Conservation (phyloP, 2,329 filamentous ascomycete genomes). For the Alternaria novae-zelandiae region DNA sequence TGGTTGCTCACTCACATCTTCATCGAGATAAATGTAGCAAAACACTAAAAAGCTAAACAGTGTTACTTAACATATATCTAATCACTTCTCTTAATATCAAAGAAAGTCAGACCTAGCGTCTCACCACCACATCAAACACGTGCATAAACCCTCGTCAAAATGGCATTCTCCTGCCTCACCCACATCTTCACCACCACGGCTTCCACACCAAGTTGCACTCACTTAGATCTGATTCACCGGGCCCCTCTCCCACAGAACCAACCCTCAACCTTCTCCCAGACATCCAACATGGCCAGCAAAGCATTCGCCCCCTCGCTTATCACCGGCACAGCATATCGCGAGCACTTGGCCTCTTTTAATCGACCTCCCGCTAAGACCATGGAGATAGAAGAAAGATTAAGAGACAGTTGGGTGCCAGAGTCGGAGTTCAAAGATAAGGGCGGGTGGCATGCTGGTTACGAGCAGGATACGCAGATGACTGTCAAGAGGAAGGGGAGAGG, state of each 20-base stretch:
- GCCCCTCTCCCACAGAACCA: background rate
- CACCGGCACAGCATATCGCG: background rate
- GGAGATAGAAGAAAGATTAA: background rate
- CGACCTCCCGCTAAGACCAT: background rate
- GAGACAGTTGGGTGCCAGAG: background rate
- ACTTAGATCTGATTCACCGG: too few species aligned
- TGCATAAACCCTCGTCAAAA: background rate
- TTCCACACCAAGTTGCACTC: background rate
- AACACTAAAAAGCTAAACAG: background rate
- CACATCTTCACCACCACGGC: background rate
- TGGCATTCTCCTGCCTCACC: background rate
- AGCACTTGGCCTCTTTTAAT: background rate
- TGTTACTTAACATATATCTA: background rate
- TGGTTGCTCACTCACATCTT: background rate
- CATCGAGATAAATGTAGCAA: background rate
- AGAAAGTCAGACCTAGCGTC: background rate
- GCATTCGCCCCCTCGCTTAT: background rate
- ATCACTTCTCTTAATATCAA: background rate
- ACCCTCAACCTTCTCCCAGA: background rate
- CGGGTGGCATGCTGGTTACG: background rate
- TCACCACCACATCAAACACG: background rate
- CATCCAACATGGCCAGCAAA: background rate
- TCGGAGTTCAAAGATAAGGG: background rate
- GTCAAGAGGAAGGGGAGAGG: background rate
- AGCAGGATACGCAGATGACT: background rate